Percentiles rank a stretch among this genome's conserved stretches.
Evolutionary conservation across 805 yeast species (phyloP).

Genomic region (Saccharomycopsis capsularis): DNA sequence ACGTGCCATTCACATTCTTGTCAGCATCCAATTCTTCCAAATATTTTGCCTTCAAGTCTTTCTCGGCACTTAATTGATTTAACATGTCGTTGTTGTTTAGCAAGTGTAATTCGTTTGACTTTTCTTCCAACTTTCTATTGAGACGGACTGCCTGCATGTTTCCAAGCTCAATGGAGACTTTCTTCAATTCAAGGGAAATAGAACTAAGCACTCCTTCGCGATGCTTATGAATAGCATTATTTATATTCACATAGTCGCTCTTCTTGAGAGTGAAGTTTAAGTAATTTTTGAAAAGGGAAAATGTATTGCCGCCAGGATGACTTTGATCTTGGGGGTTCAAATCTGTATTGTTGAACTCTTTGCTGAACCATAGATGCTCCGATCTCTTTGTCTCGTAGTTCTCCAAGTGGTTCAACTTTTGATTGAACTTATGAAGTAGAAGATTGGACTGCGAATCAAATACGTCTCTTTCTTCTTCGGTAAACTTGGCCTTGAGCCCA

Average conservation of each 20-base stretch:
- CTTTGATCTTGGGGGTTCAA: not conserved
- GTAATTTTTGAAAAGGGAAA: conserved; percentile 10
- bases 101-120: conserved; percentile 17
- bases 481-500: not conserved
- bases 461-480: conserved; percentile 20
- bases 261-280: conserved; percentile 11
- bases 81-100: not conserved
- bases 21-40: not conserved
- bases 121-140: conserved; percentile 19
- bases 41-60: not conserved
- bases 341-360: conserved; percentile 4
- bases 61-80: not conserved
- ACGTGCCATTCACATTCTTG: not conserved
- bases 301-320: not conserved
- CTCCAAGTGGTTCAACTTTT: conserved; percentile 19
- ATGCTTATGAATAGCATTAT: conserved; percentile 12
- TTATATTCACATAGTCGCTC: conserved; percentile 8
- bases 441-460: conserved; percentile 18
- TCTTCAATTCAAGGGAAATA: conserved; percentile 7
- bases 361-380: conserved; percentile 17
- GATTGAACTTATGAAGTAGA: conserved; percentile 15
- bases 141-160: conserved; percentile 19
- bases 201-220: conserved; percentile 18
- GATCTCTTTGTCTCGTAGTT: conserved; percentile 15
- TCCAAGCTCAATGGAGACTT: conserved; percentile 12